phyloP scores from a whole-genome alignment of 495 filamentous ascomycete genomes.

The Penicillium egyptiacum region DNA sequence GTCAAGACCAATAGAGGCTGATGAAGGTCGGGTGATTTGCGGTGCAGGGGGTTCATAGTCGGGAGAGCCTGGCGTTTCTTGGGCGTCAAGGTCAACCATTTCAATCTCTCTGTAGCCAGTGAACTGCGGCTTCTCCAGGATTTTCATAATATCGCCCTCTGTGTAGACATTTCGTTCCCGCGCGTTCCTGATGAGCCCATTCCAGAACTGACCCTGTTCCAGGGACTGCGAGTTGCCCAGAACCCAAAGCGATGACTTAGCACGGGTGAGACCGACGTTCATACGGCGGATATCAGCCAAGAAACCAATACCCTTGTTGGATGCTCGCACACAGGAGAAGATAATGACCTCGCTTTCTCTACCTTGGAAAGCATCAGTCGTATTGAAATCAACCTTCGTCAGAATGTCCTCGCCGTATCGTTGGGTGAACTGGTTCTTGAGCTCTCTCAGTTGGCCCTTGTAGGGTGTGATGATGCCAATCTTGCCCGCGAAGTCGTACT shows the following conservation, averaged over 20 bases:
- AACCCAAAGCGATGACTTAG: conserved; percentile 93
- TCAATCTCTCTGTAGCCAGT: conserved; percentile 48
- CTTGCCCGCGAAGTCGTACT: conserved; percentile 72
- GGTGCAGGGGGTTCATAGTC: conserved; percentile 17
- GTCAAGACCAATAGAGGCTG: conserved; percentile 26
- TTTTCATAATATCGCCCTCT: conserved; percentile 58
- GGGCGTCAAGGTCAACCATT: conserved; percentile 44
- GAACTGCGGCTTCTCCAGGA: conserved; percentile 52
- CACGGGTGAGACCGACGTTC: conserved; percentile 97
- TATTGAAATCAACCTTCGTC: conserved; percentile 89
- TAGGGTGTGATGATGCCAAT: conserved; percentile 98
- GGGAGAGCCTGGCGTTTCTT: conserved; percentile 9
- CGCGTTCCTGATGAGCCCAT: conserved; percentile 76
- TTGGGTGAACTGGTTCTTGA: conserved; percentile 68
- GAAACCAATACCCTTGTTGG: conserved; percentile 93
- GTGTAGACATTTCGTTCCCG: conserved; percentile 73
- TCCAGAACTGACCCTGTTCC: conserved; percentile 87
- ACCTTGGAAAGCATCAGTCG: conserved; percentile 96
- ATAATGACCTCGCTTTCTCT: conserved; percentile 97
- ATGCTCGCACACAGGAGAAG: conserved; percentile 95
- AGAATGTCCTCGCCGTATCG: conserved; percentile 74
- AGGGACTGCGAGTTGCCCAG: conserved; percentile 86
- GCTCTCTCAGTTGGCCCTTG: conserved; percentile 82
- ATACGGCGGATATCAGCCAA: conserved; percentile 97
- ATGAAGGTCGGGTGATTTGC: conserved; percentile 31